phyloP scores from a whole-genome alignment of 73 alveolate species.

The Symbiodinium pilosum region DNA sequence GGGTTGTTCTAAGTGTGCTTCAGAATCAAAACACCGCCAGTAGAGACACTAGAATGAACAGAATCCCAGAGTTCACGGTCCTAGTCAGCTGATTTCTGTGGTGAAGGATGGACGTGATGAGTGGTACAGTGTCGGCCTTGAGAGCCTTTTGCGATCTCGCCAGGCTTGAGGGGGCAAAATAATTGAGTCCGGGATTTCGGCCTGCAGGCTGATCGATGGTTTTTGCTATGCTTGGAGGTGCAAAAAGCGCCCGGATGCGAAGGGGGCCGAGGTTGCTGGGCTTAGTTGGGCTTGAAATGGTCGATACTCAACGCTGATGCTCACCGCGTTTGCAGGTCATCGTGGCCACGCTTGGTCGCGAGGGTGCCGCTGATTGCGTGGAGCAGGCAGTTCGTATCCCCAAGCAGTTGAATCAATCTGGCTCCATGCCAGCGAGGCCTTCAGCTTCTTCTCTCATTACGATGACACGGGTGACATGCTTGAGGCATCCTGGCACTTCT shows the following conservation, averaged over 20 bases:
- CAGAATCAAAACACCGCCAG: too few species aligned
- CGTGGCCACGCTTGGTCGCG: slow-evolving; percentile 29
- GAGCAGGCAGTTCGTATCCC: slow-evolving; percentile 39
- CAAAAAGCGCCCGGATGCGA: slow-evolving; percentile 13
- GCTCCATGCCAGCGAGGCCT: slow-evolving; percentile 24
- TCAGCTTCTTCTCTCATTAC: slow-evolving; percentile 52
- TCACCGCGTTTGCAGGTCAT: slow-evolving; percentile 18
- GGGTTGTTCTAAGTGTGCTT: too few species aligned
- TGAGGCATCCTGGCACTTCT: neutral
- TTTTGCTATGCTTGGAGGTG: too few species aligned
- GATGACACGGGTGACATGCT: slow-evolving; percentile 33
- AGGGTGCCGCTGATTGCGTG: slow-evolving; percentile 59
- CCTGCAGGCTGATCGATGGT: too few species aligned
- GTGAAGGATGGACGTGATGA: slow-evolving; percentile 76
- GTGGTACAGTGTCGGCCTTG: slow-evolving; percentile 44
- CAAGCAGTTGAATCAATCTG: neutral
- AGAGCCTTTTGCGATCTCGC: slow-evolving; percentile 59
- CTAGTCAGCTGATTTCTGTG: too few species aligned
- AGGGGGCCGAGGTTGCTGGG: neutral
- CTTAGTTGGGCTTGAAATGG: too few species aligned
- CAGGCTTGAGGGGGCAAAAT: too few species aligned
- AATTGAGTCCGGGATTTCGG: neutral
- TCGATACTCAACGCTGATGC: too few species aligned
- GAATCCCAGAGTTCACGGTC: too few species aligned
- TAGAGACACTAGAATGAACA: too few species aligned